Conservation (phyloP, 2,329 filamentous ascomycete species). For the Coniochaeta sp. region DNA sequence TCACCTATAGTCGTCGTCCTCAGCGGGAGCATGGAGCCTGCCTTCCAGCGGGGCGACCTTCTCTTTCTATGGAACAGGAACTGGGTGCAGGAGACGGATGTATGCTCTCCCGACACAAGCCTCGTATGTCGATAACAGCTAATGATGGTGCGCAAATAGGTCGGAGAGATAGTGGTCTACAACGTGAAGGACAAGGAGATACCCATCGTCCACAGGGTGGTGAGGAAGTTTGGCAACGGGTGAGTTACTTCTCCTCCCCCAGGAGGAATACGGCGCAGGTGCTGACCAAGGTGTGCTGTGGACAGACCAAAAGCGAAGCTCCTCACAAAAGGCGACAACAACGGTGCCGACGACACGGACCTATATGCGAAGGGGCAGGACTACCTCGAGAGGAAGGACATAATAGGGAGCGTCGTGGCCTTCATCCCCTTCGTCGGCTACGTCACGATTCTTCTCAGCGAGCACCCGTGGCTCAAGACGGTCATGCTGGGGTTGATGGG, state of each 20-base stretch:
- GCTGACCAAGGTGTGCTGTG: conserved; percentile 6
- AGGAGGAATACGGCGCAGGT: background rate
- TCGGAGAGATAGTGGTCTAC: conserved; percentile 48
- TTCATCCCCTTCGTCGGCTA: conserved; percentile 96
- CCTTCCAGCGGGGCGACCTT: conserved; percentile 71
- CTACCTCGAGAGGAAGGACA: conserved; percentile 79
- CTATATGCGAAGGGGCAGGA: conserved; percentile 79
- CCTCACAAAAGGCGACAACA: conserved; percentile 97
- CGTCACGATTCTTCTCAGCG: conserved; percentile 90
- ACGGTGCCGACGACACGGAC: conserved; percentile 86
- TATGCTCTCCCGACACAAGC: background rate
- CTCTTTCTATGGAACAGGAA: conserved; percentile 73
- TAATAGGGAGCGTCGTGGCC: conserved; percentile 80
- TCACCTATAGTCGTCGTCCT: conserved; percentile 79
- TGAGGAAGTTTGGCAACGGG: conserved; percentile 63
- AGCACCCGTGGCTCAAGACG: conserved; percentile 96
- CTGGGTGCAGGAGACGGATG: conserved; percentile 44
- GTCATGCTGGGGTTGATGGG: conserved; percentile 94
- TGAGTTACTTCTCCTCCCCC: conserved; percentile 23
- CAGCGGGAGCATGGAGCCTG: conserved; percentile 77
- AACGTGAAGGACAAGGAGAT: conserved; percentile 93
- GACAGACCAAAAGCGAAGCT: conserved; percentile 56
- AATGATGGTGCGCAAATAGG: too few relatives aligned
- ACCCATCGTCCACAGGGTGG: conserved; percentile 90
- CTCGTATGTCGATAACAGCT: conserved; percentile 12